phyloP scores from a whole-genome alignment of 139 green algal species.

The Volvox reticuliferus region DNA sequence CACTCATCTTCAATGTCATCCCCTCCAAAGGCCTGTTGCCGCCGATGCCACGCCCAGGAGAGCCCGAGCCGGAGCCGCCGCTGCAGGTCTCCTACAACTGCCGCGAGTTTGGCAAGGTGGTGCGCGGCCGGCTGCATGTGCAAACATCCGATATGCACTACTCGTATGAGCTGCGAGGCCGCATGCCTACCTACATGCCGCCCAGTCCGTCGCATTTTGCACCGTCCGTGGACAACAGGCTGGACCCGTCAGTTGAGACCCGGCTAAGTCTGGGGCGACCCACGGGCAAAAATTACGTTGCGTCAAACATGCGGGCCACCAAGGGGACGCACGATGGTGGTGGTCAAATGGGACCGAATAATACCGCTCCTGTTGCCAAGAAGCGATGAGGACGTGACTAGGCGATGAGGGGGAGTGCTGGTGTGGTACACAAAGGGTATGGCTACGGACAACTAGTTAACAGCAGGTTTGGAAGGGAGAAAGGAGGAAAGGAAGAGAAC shows the following conservation, averaged over 20 bases:
- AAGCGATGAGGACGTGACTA: no score
- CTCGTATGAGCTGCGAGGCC: slow-evolving; percentile 67
- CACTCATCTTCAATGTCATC: slow-evolving; percentile 62
- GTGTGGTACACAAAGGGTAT: no score
- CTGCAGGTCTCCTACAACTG: slow-evolving; percentile 66
- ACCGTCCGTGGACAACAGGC: slow-evolving; percentile 47
- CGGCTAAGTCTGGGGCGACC: slow-evolving; percentile 31
- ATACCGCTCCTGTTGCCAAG: no score
- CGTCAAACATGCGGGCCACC: slow-evolving; percentile 17
- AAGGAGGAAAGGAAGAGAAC: no score
- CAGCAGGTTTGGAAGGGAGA: no score
- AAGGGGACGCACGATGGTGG: slow-evolving; percentile 11
- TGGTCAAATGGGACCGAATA: neutral
- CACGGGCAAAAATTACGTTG: slow-evolving; percentile 44
- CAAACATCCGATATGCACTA: slow-evolving; percentile 64
- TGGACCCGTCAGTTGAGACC: slow-evolving; percentile 38
- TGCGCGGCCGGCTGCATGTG: slow-evolving; percentile 65
- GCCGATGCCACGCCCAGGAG: slow-evolving; percentile 17
- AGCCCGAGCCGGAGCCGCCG: slow-evolving; percentile 39
- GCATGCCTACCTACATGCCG: slow-evolving; percentile 63
- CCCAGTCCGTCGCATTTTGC: slow-evolving; percentile 52
- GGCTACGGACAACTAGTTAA: no score
- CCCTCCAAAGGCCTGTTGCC: slow-evolving; percentile 53
- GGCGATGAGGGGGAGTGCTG: no score
- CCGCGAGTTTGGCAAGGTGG: slow-evolving; percentile 66